Conservation (phyloP, 2,329 filamentous ascomycete genomes). For the Hymenotorrendiella dingleyae region DNA sequence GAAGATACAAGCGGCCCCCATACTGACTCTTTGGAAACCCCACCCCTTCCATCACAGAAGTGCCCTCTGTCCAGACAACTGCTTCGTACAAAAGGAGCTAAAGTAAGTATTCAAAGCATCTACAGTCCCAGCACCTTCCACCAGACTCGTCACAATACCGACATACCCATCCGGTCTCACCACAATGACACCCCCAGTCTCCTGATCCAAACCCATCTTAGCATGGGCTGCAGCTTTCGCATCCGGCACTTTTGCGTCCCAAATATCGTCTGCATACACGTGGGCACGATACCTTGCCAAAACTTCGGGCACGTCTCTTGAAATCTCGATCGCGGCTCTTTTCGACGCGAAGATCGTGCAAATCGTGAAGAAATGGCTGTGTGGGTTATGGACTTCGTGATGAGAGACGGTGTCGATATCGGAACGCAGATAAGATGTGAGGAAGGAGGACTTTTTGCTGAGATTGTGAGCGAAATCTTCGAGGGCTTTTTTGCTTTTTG, state of each 20-base stretch:
- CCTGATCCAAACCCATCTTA: slow-evolving; percentile 75
- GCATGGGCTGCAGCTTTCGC: slow-evolving; percentile 72
- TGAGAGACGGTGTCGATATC: slow-evolving; percentile 61
- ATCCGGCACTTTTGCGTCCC: slow-evolving; percentile 63
- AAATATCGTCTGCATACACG: slow-evolving; percentile 80
- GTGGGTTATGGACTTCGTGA: slow-evolving; percentile 79
- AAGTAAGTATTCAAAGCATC: slow-evolving; percentile 84
- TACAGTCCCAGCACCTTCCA: slow-evolving; percentile 70
- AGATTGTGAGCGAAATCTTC: slow-evolving; percentile 63
- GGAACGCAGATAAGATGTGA: slow-evolving; percentile 54
- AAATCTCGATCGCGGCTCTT: slow-evolving; percentile 66
- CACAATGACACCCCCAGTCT: slow-evolving; percentile 72
- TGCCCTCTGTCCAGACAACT: slow-evolving; percentile 36
- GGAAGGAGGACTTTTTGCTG: slow-evolving; percentile 64
- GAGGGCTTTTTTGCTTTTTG: slow-evolving; percentile 56
- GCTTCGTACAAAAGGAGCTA: slow-evolving; percentile 62
- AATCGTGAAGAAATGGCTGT: slow-evolving; percentile 75
- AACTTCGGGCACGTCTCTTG: slow-evolving; percentile 60
- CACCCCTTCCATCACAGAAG: slow-evolving; percentile 31
- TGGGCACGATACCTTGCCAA: slow-evolving; percentile 74
- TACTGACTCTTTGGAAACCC: not conserved
- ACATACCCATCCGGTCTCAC: slow-evolving; percentile 86
- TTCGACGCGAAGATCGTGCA: slow-evolving; percentile 67
- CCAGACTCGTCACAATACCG: slow-evolving; percentile 66
- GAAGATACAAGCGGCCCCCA: no score